phyloP scores from a whole-genome alignment of 495 filamentous ascomycete species.

The Annulohypoxylon nitens region DNA sequence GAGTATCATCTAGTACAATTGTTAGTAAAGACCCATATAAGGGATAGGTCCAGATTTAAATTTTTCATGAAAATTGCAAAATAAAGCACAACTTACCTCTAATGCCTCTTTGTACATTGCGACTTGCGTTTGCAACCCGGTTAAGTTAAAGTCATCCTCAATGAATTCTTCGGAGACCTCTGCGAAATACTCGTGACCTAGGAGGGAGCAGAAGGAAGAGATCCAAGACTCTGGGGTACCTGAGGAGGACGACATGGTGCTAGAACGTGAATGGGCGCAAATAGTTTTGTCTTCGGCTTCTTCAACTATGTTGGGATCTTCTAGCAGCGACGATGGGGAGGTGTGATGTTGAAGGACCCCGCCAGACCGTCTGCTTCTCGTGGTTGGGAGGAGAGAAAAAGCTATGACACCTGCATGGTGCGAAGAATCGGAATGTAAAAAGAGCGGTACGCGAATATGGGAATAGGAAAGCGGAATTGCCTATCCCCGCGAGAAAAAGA shows the following conservation, averaged over 20 bases:
- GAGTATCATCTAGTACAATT: slow-evolving; percentile 84
- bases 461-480: not conserved
- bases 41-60: not conserved
- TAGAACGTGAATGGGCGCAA: slow-evolving; percentile 1
- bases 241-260: slow-evolving; percentile 76
- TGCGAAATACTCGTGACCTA: slow-evolving; percentile 98
- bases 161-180: slow-evolving; percentile 99
- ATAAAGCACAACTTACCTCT: slow-evolving; percentile 56
- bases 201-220: slow-evolving; percentile 91
- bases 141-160: slow-evolving; percentile 99
- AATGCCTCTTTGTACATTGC: slow-evolving; percentile 98
- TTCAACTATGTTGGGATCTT: not conserved
- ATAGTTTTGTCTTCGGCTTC: not conserved
- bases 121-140: slow-evolving; percentile 92
- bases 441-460: not conserved
- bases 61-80: not conserved
- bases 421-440: slow-evolving; percentile 1
- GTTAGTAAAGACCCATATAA: slow-evolving; percentile 36
- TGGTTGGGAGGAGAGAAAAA: slow-evolving; percentile 26
- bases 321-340: slow-evolving; percentile 11
- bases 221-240: slow-evolving; percentile 96
- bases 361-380: slow-evolving; percentile 32
- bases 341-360: slow-evolving; percentile 24
- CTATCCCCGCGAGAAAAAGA: not conserved
- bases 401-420: slow-evolving; percentile 45